Conservation (phyloP, 2,329 filamentous ascomycete species). For the Venturia effusa region DNA sequence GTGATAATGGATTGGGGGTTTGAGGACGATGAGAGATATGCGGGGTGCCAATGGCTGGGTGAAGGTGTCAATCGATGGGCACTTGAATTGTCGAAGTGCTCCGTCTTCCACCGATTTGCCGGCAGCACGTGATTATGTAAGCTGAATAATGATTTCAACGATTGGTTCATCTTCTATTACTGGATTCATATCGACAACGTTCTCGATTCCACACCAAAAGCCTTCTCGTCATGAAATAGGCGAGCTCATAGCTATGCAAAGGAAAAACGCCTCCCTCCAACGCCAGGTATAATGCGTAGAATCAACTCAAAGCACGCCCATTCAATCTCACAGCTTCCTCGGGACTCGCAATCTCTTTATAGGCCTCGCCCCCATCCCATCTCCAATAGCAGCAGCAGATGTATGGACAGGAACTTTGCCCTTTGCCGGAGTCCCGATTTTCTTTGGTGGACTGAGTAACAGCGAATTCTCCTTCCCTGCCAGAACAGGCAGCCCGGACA, state of each 20-base stretch:
- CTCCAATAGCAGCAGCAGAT: background rate
- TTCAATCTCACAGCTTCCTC: background rate
- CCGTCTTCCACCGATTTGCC: background rate
- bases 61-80: background rate
- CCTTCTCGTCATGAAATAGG: background rate
- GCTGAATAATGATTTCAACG: background rate
- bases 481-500: slow-evolving; percentile 7
- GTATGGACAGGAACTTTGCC: slow-evolving; percentile 1
- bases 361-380: background rate
- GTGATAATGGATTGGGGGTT: slow-evolving; percentile 25
- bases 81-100: background rate
- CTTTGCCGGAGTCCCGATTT: background rate
- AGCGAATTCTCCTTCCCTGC: slow-evolving; percentile 10
- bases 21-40: slow-evolving; percentile 11
- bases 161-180: background rate
- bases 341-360: background rate
- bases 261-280: background rate
- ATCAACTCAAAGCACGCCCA: background rate
- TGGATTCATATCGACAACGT: background rate
- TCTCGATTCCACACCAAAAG: background rate
- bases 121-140: background rate
- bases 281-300: slow-evolving; percentile 5
- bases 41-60: slow-evolving; percentile 8
- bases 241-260: background rate
- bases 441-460: slow-evolving; percentile 7